A percentile compares a stretch with the other conserved stretches of the same genome.
These are phyloP conservation scores for Monosporascus sp. DNA, from an alignment of 2,329 filamentous ascomycete species.

Conservation along the genomic window DNA sequence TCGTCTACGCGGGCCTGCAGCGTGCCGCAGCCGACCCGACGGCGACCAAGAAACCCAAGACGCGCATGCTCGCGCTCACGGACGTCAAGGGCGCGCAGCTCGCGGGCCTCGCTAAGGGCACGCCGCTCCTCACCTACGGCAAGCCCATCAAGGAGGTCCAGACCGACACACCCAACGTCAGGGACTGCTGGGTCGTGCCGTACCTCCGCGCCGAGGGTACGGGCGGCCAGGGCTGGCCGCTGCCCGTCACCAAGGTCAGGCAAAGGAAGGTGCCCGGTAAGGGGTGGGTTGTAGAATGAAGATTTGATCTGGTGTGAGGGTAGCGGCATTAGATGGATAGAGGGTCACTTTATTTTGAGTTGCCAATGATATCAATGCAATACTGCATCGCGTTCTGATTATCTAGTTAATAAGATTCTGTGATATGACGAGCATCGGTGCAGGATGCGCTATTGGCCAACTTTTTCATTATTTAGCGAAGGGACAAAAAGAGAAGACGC, in stretches of 20 bases:
- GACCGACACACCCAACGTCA: conserved; percentile 38
- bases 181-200: conserved; percentile 81
- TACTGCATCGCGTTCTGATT: too few species aligned
- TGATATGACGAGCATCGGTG: too few species aligned
- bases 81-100: conserved; percentile 72
- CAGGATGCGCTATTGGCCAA: too few species aligned
- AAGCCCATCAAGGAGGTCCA: conserved; percentile 86
- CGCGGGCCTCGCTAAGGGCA: conserved; percentile 73
- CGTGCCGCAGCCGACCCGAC: conserved; percentile 45
- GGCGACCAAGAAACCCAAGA: conserved; percentile 58
- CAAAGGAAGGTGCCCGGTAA: conserved; percentile 69
- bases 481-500: too few species aligned
- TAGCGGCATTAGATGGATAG: too few species aligned
- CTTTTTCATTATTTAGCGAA: too few species aligned
- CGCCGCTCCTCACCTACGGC: conserved; percentile 75
- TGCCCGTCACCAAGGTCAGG: conserved; percentile 78
- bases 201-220: conserved; percentile 64
- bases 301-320: background rate
- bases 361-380: too few species aligned
- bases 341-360: too few species aligned
- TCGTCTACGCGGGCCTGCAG: conserved; percentile 84
- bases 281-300: conserved; percentile 66
- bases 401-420: too few species aligned
- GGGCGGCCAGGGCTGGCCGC: conserved; percentile 70
- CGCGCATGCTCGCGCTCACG: conserved; percentile 83